These are phyloP conservation scores for Camelina laxa DNA, from an alignment of 345 rosid species.

Conservation along the genomic window DNA sequence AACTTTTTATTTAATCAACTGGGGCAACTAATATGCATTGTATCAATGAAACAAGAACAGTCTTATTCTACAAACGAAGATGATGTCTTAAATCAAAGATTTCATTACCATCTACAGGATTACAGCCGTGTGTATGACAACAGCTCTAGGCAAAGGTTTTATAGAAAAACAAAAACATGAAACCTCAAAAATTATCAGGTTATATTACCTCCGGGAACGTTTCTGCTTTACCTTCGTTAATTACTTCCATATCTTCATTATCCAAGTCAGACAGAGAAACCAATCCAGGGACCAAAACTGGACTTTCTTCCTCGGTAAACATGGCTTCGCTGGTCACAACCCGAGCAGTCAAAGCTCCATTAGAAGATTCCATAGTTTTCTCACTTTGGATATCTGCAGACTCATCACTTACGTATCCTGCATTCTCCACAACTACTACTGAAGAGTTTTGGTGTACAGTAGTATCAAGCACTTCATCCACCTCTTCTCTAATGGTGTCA, in stretches of 20 bases:
- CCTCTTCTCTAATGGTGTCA: conserved; percentile 26
- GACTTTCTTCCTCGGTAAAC: conserved; percentile 49
- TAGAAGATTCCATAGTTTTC: conserved; percentile 15
- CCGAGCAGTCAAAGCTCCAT: conserved; percentile 34
- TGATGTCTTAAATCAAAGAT: background rate
- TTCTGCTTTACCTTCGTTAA: conserved; percentile 41
- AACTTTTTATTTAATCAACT: background rate
- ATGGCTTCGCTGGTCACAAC: conserved; percentile 41
- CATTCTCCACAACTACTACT: conserved; percentile 49
- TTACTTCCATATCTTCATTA: conserved; percentile 40
- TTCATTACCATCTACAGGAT: background rate
- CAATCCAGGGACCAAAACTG: conserved; percentile 79
- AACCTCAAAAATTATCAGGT: conserved; percentile 26
- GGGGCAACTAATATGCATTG: conserved; percentile 1
- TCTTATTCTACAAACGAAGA: conserved; percentile 11
- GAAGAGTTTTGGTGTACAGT: conserved; percentile 36
- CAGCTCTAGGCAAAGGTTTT: conserved; percentile 13
- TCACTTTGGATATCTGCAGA: conserved; percentile 31
- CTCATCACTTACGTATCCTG: conserved; percentile 39
- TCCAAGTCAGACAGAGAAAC: conserved; percentile 37
- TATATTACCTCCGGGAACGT: conserved; percentile 43
- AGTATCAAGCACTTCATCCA: conserved; percentile 22
- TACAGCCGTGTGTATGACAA: conserved; percentile 5
- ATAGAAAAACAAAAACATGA: conserved; percentile 15
- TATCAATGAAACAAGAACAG: background rate